These are phyloP conservation scores for Fusarium sp. DNA, from an alignment of 2,329 filamentous ascomycete species.

Conservation along the genomic window DNA sequence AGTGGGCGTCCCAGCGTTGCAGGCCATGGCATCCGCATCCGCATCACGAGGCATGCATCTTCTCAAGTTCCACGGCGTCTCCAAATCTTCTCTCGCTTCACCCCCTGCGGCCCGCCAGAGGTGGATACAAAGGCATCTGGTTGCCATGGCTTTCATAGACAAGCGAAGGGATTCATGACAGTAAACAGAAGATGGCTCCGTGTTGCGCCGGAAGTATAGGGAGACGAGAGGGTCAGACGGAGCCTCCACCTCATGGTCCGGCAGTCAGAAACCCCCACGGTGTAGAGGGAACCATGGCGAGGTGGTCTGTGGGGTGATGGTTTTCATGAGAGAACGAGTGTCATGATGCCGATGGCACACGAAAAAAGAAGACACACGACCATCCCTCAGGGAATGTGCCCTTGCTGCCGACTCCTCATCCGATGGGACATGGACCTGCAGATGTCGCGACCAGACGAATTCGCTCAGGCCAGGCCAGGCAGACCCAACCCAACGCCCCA, in stretches of 20 bases:
- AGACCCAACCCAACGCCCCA: constrained; percentile 9
- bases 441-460: constrained; percentile 27
- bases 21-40: constrained; percentile 33
- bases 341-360: constrained; percentile 39
- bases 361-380: constrained; percentile 20
- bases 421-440: constrained; percentile 43
- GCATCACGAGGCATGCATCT: constrained; percentile 40
- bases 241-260: neutral
- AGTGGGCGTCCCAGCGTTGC: constrained; percentile 9
- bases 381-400: constrained; percentile 14
- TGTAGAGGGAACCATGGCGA: constrained; percentile 6
- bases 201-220: neutral
- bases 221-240: neutral
- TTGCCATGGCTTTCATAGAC: constrained; percentile 32
- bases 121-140: constrained; percentile 27
- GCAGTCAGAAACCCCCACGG: constrained; percentile 32
- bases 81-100: constrained; percentile 30
- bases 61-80: constrained; percentile 33
- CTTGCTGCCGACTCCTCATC: constrained; percentile 31
- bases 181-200: constrained; percentile 18
- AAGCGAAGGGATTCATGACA: constrained; percentile 14
- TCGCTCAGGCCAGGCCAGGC: constrained; percentile 28
- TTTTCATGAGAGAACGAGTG: constrained; percentile 21
- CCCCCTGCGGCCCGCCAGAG: constrained; percentile 33
- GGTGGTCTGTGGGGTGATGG: constrained; percentile 31